Conservation (phyloP, 257 asterid genomes). For the Lavandula angustifolia region DNA sequence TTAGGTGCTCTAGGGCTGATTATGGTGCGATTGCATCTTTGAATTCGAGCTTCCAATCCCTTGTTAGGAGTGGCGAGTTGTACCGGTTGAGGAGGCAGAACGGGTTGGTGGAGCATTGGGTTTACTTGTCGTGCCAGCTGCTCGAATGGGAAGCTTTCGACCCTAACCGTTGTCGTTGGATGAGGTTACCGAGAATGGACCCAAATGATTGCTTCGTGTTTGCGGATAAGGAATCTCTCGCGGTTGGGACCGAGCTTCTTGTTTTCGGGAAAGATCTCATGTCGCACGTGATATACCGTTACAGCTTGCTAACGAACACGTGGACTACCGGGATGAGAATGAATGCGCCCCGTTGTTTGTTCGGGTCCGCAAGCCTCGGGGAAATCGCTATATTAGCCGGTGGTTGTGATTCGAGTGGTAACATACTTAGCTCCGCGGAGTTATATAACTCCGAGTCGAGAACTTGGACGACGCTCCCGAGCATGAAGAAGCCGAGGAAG, state of each 20-base stretch:
- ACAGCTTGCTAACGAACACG: conserved; percentile 63
- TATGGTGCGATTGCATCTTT: conserved; percentile 51
- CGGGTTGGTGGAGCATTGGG: conserved; percentile 78
- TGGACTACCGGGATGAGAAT: conserved; percentile 59
- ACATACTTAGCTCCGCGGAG: conserved; percentile 60
- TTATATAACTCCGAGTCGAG: conserved; percentile 50
- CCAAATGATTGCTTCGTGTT: conserved; percentile 65
- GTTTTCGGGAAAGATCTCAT: conserved; percentile 79
- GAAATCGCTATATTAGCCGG: conserved; percentile 90
- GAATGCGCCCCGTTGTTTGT: conserved; percentile 54
- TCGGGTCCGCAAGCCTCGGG: conserved; percentile 88
- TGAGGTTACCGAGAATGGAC: conserved; percentile 65
- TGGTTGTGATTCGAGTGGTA: conserved; percentile 61
- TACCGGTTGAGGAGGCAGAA: conserved; percentile 45
- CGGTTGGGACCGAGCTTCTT: conserved; percentile 93
- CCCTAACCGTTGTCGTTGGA: conserved; percentile 53
- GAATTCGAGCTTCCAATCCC: conserved; percentile 59
- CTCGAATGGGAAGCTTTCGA: conserved; percentile 73
- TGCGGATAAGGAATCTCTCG: conserved; percentile 88
- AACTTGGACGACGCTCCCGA: conserved; percentile 62
- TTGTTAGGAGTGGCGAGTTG: conserved; percentile 54
- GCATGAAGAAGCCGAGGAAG: conserved; percentile 73
- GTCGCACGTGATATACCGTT: conserved; percentile 75
- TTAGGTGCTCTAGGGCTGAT: conserved; percentile 71
- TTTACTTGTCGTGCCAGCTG: conserved; percentile 58